Percentiles rank a stretch among this genome's conserved stretches.
Conservation (phyloP, 73 alveolate genomes). For the Stentor coeruleus region DNA sequence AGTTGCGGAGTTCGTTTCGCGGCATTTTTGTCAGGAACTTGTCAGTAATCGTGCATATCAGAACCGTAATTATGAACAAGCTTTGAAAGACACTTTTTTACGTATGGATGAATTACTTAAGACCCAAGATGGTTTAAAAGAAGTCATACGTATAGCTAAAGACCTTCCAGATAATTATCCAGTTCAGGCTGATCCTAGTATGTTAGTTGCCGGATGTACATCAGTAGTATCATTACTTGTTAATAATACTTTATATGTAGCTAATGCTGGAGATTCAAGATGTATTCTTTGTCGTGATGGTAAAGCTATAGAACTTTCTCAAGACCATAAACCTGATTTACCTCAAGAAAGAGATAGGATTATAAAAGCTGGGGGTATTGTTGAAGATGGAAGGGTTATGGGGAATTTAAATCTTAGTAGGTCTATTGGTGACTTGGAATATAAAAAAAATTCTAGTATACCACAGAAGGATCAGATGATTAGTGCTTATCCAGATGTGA, state of each 20-base stretch:
- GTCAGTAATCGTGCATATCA: constrained; percentile 37
- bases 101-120: constrained; percentile 64
- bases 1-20: constrained; percentile 71
- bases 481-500: constrained; percentile 79
- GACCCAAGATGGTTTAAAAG: constrained; percentile 46
- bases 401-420: constrained; percentile 72
- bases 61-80: constrained; percentile 58
- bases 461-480: constrained; percentile 82
- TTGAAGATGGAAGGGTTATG: constrained; percentile 65
- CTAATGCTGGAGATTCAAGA: constrained; percentile 93
- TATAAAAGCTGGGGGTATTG: constrained; percentile 70
- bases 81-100: constrained; percentile 71
- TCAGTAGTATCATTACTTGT: constrained; percentile 69
- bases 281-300: constrained; percentile 71
- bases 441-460: constrained; percentile 72
- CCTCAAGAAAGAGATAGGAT: constrained; percentile 69
- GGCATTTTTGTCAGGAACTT: constrained; percentile 62
- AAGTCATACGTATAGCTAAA: too few species aligned
- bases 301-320: constrained; percentile 58
- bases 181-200: too few species aligned
- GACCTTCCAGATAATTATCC: too few species aligned
- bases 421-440: constrained; percentile 90
- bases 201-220: constrained; percentile 76
- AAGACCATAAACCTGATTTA: constrained; percentile 85
- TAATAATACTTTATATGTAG: constrained; percentile 57